Evolutionary conservation across 495 filamentous ascomycete species (phyloP), one percentile per base, ranked within the genome.

Genomic region (Oleoguttula mirabilis): DNA sequence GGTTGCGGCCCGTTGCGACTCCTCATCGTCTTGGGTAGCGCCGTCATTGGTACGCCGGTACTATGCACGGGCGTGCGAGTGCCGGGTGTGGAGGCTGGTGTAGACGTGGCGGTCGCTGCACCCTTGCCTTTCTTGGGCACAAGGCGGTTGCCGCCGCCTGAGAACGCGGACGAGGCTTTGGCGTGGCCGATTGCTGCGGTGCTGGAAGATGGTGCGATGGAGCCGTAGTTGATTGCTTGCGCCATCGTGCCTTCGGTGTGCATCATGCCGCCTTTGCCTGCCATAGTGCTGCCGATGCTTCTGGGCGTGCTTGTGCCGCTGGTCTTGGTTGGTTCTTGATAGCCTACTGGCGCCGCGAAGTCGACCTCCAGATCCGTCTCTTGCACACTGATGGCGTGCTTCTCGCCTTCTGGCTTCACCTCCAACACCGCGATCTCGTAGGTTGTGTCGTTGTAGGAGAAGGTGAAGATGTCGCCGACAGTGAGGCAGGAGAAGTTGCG

Each of bases 301-400:
- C 83, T 74, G 6, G 76, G 76, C 15, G 78, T 79, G 55, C 71
- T 79, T 30, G 75, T 76, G 0, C 76, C 75, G 41, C 74, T 76
- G 31, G 42, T 39, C 16, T 39, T 36, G 14, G 10, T 25, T 1
- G 84, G 81, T 58, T 96, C 92, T 46, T 92, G 80, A 55, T 94
- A 96, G 47, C 92, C 90, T 3, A 96, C 73, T 0, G 90, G 90
- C 5, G 92, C 68, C 0, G 88, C 90, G 56, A 98, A 98, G 52
- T 98, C 90, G 37, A 98, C 90, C 47, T 81, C 79, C 3, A 98
- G 69, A 64, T 98, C 90, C 0, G 88, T 96, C 62, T 98, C 90
- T 11, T 94, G 71, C 58, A 90, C 87, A 44, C 85, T 82, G n/a
- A 98, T 81, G 0, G 75, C 75, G 19, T 80, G 77, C 58, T 79